Conservation (phyloP, 345 rosid species). For the Linum lewisii region DNA sequence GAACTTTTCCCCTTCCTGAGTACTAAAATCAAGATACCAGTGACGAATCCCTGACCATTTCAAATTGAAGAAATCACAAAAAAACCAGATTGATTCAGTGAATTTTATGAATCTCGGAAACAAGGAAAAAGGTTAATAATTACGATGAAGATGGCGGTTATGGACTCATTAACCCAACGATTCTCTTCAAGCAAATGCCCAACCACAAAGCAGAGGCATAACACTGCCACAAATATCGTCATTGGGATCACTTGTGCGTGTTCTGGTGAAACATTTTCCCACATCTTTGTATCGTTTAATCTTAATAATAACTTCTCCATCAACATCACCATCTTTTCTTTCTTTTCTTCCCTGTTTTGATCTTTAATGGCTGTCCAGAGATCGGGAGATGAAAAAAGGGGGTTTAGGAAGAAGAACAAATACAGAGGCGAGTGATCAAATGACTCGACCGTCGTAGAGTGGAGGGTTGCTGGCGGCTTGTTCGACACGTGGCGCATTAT, state of each 20-base stretch:
- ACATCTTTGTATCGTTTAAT: too few species aligned
- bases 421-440: too few species aligned
- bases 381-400: too few species aligned
- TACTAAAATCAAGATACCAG: slow-evolving; percentile 51
- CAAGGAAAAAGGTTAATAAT: background rate
- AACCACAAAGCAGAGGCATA: slow-evolving; percentile 60
- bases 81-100: background rate
- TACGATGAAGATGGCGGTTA: slow-evolving; percentile 77
- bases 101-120: background rate
- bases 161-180: slow-evolving; percentile 88
- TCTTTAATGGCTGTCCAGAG: too few species aligned
- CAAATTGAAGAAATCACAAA: background rate
- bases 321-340: too few species aligned
- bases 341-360: too few species aligned
- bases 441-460: too few species aligned
- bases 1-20: slow-evolving; percentile 64
- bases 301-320: too few species aligned
- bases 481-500: too few species aligned
- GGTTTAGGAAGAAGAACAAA: too few species aligned
- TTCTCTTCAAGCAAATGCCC: slow-evolving; percentile 87
- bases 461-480: too few species aligned
- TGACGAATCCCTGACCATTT: slow-evolving; percentile 43
- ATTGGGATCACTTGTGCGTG: slow-evolving; percentile 46
- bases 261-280: slow-evolving; percentile 1
- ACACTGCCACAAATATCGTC: slow-evolving; percentile 63